Base-by-base conservation (phyloP, 768 basidiomycete species). In the Trametes cinnabarina region DNA sequence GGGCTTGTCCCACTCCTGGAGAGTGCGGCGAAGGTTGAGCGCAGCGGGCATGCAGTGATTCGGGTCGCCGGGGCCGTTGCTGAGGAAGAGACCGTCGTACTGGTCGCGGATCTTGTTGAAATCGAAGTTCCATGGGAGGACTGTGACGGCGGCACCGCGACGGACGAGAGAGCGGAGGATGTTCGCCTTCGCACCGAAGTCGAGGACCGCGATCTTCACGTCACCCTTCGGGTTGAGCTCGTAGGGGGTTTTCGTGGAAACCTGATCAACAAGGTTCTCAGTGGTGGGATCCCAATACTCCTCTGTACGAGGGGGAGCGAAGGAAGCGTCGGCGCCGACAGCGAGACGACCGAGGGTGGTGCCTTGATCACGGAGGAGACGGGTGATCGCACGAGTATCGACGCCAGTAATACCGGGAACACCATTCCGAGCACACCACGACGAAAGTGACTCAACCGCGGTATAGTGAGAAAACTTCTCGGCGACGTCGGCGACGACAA, bases 111-210 rank as follows among this genome's bases (percentile, higher is more conserved):
- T 78, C 12, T 85, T 71, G 74, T 97, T 95, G 79, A 99, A 98
- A 74, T 99, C 92, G 73, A 81, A 96, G 74, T 98, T 87, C 97
- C 97, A 99, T 0, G 97, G 97, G 34, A 98, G 77, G 52, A 99
- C 95, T 8, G 96, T 98, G 41, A 98, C 92, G 19, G 90, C 82
- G 2, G 94, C 97, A 55, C 86, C 91, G 40, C 97, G 89, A 64
- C 90, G 87, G 63, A 97, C 87, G 62, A 99, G 86, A 2, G 93
- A 85, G 57, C 97, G 92, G 55, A 93, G 77, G 61, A 99, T 99
- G 76, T 99, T 99, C 48, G 97, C 95, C 74, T 99, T 99, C 58
- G 88, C 89, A 58, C 97, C 97, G 69, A 97, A 98, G 72, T 98
- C 97, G 58, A 98, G 85, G 15, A 99, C 90, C 14, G 94, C 97